Evolutionary conservation across 371 early-diverging fungal species (phyloP).

Genomic region (Apophysomyces variabilis): DNA sequence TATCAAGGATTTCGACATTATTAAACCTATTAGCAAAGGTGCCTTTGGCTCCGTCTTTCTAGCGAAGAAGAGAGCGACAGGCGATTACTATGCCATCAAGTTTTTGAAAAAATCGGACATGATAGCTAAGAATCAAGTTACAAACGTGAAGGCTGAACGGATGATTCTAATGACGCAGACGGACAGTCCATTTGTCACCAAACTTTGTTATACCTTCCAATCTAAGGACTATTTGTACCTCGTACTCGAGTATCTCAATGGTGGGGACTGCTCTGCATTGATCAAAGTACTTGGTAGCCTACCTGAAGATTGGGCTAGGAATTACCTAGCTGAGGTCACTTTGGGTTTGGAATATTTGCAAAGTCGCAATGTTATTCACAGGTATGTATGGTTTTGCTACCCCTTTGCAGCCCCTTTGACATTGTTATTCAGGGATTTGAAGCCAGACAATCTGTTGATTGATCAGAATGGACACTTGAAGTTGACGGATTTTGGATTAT

Average conservation of each 20-base stretch:
- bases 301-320: conserved; percentile 90
- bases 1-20: conserved; percentile 90
- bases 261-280: conserved; percentile 94
- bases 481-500: conserved; percentile 95
- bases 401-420: background rate
- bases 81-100: conserved; percentile 91
- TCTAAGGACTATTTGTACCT: conserved; percentile 90
- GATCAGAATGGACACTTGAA: conserved; percentile 92
- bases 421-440: conserved; percentile 68
- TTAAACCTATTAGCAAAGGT: conserved; percentile 92
- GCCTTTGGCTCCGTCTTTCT: conserved; percentile 92
- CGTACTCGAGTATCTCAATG: conserved; percentile 96
- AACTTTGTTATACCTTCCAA: conserved; percentile 93
- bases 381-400: conserved; percentile 51
- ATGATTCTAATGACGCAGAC: conserved; percentile 85
- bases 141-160: conserved; percentile 87
- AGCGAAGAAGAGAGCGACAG: conserved; percentile 84
- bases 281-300: conserved; percentile 86
- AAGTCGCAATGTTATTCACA: conserved; percentile 78
- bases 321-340: conserved; percentile 94
- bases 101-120: conserved; percentile 89
- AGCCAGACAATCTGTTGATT: conserved; percentile 92
- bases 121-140: conserved; percentile 92
- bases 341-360: conserved; percentile 94
- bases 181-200: conserved; percentile 93